These are phyloP conservation scores for Podospora pseudopauciseta DNA, from an alignment of 495 filamentous ascomycete species.

Conservation along the genomic window DNA sequence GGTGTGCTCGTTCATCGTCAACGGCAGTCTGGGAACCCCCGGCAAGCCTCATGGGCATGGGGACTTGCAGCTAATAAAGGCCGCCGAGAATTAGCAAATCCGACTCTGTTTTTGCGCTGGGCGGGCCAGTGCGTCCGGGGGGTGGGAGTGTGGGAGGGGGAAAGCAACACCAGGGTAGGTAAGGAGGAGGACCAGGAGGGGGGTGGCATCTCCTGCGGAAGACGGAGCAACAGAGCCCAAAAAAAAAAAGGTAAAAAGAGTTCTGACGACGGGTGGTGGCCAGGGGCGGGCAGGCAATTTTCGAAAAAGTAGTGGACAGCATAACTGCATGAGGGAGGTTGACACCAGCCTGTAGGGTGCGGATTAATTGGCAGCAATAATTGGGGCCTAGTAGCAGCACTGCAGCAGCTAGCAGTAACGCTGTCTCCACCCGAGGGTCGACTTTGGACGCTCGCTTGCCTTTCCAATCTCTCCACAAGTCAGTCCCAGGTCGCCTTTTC, in stretches of 20 bases:
- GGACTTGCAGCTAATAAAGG: slow-evolving; percentile 17
- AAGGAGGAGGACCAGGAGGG: not conserved
- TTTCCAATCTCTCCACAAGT: not conserved
- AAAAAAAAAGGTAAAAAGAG: not conserved
- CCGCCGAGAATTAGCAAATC: slow-evolving; percentile 14
- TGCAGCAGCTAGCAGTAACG: slow-evolving; percentile 14
- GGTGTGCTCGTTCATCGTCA: slow-evolving; percentile 22
- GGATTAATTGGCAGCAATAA: slow-evolving; percentile 11
- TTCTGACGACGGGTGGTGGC: not conserved
- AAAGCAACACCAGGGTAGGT: not conserved
- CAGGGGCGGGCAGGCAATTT: slow-evolving; percentile 4
- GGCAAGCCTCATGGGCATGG: slow-evolving; percentile 23
- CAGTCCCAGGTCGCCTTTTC: not conserved
- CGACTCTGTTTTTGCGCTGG: slow-evolving; percentile 19
- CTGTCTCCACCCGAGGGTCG: slow-evolving; percentile 18
- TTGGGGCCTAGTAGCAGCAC: slow-evolving; percentile 8
- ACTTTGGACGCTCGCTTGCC: slow-evolving; percentile 18
- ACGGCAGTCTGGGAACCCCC: slow-evolving; percentile 27
- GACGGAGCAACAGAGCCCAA: slow-evolving; percentile 1
- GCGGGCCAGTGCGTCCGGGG: slow-evolving; percentile 30
- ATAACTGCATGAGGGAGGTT: not conserved
- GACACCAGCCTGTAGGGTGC: not conserved
- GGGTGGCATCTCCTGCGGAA: slow-evolving; percentile 8
- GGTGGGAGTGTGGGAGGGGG: slow-evolving; percentile 6
- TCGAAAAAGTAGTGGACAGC: not conserved